Percentiles rank a stretch among this genome's conserved stretches.
phyloP scores from a whole-genome alignment of 495 filamentous ascomycete species.

The Neurospora sp. region DNA sequence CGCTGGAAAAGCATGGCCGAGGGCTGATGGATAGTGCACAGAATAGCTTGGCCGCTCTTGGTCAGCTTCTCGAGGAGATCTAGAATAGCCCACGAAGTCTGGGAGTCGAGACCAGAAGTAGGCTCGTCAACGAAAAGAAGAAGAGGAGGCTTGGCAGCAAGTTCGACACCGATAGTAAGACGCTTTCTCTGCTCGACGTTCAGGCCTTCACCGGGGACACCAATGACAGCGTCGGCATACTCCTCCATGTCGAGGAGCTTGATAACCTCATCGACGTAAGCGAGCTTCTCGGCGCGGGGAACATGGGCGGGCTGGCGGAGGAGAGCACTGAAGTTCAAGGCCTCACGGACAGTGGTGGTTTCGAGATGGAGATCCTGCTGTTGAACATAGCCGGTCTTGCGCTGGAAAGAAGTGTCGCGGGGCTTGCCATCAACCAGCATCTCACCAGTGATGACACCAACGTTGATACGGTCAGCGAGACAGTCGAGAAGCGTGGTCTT shows the following conservation, averaged over 20 bases:
- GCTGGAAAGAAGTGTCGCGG: constrained; percentile 73
- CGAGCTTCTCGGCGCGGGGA: constrained; percentile 63
- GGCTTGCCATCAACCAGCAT: constrained; percentile 74
- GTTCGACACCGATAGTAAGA: constrained; percentile 82
- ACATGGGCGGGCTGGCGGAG: constrained; percentile 70
- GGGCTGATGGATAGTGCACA: constrained; percentile 92
- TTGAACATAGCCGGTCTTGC: constrained; percentile 91
- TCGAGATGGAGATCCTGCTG: constrained; percentile 89
- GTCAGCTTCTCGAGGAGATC: constrained; percentile 71
- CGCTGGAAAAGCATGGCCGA: constrained; percentile 83
- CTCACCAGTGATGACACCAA: constrained; percentile 77
- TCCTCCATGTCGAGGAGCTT: constrained; percentile 81
- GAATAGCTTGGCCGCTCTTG: constrained; percentile 73
- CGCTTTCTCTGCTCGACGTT: constrained; percentile 90
- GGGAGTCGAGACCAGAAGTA: constrained; percentile 73
- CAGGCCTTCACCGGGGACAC: constrained; percentile 77
- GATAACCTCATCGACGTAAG: constrained; percentile 85
- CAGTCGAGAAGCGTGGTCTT: constrained; percentile 67
- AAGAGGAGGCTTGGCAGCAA: constrained; percentile 83
- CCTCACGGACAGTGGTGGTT: constrained; percentile 79
- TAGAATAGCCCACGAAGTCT: constrained; percentile 80
- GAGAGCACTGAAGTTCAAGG: constrained; percentile 71
- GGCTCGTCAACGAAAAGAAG: constrained; percentile 88
- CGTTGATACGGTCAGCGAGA: constrained; percentile 67
- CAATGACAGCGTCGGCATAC: constrained; percentile 80